phyloP scores from a whole-genome alignment of 768 basidiomycete genomes.

The Asterophora lycoperdoides region DNA sequence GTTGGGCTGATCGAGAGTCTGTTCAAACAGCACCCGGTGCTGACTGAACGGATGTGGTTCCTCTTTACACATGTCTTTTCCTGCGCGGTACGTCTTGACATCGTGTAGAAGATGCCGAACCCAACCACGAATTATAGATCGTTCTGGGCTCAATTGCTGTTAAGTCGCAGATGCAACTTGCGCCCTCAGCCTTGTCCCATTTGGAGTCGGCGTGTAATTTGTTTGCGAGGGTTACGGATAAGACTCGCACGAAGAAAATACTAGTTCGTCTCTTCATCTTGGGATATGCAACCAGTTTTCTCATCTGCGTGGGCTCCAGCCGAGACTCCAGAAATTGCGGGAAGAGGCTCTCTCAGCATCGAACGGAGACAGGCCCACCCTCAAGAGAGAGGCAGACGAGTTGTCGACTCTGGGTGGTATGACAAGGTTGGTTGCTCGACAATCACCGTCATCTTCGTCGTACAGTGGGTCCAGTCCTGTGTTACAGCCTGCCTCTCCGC shows the following conservation, averaged over 20 bases:
- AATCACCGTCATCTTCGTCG: slow-evolving; percentile 43
- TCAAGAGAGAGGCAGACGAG: slow-evolving; percentile 61
- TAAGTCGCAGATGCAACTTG: slow-evolving; percentile 59
- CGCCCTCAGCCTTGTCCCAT: slow-evolving; percentile 63
- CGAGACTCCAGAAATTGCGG: slow-evolving; percentile 55
- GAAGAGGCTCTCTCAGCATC: slow-evolving; percentile 47
- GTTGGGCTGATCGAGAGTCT: slow-evolving; percentile 62
- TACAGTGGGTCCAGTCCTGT: slow-evolving; percentile 39
- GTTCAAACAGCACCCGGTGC: slow-evolving; percentile 59
- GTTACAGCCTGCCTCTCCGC: slow-evolving; percentile 46
- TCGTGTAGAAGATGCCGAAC: slow-evolving; percentile 2
- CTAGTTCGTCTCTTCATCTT: slow-evolving; percentile 29
- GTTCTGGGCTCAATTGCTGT: slow-evolving; percentile 66
- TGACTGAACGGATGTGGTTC: slow-evolving; percentile 72
- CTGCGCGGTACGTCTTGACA: slow-evolving; percentile 47
- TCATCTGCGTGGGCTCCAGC: slow-evolving; percentile 33
- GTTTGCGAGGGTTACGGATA: slow-evolving; percentile 52
- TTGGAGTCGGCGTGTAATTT: slow-evolving; percentile 59
- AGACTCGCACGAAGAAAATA: slow-evolving; percentile 52
- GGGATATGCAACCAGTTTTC: background rate
- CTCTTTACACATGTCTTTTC: slow-evolving; percentile 71
- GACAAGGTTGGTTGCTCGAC: slow-evolving; percentile 56
- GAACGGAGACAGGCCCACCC: slow-evolving; percentile 25
- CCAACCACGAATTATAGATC: slow-evolving; percentile 42
- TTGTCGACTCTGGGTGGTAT: slow-evolving; percentile 58